These are phyloP conservation scores for Physcia stellaris DNA, from an alignment of 495 filamentous ascomycete species.

Conservation along the genomic window DNA sequence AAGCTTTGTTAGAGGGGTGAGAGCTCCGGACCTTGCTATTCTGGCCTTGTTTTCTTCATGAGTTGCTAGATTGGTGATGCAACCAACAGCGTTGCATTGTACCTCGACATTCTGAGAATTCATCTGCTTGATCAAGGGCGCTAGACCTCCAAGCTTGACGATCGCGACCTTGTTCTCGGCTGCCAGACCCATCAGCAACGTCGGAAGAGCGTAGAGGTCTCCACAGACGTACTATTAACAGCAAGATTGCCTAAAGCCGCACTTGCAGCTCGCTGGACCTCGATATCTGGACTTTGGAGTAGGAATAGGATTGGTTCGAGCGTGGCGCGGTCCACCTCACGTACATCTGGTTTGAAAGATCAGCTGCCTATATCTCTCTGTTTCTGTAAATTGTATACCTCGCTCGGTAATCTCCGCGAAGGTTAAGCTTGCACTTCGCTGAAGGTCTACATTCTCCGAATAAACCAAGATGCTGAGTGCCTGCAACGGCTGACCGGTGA, in stretches of 20 bases:
- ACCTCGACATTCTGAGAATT: constrained; percentile 98
- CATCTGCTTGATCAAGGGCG: constrained; percentile 94
- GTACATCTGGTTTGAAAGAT: constrained; percentile 86
- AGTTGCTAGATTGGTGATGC: constrained; percentile 94
- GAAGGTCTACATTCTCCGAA: constrained; percentile 96
- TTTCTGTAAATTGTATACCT: constrained; percentile 49
- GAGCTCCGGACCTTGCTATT: constrained; percentile 87
- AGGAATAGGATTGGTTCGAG: constrained; percentile 92
- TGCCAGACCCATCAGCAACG: constrained; percentile 37
- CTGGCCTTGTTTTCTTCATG: constrained; percentile 99
- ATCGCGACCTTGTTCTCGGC: constrained; percentile 97
- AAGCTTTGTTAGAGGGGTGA: constrained; percentile 77
- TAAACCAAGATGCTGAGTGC: constrained; percentile 92
- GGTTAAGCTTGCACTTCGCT: constrained; percentile 92
- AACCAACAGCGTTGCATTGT: constrained; percentile 97
- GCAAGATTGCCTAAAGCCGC: constrained; percentile 92
- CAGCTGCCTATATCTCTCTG: constrained; percentile 1
- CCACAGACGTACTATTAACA: constrained; percentile 75
- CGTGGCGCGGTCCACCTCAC: constrained; percentile 88
- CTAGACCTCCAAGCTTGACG: constrained; percentile 77
- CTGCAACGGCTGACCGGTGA: constrained; percentile 88
- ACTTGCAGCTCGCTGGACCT: constrained; percentile 93
- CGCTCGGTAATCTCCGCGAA: constrained; percentile 98
- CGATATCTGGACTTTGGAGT: constrained; percentile 86
- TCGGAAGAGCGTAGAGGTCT: constrained; percentile 3